Conservation (phyloP, 345 rosid genomes). For the Pseudoturritis turrita region DNA sequence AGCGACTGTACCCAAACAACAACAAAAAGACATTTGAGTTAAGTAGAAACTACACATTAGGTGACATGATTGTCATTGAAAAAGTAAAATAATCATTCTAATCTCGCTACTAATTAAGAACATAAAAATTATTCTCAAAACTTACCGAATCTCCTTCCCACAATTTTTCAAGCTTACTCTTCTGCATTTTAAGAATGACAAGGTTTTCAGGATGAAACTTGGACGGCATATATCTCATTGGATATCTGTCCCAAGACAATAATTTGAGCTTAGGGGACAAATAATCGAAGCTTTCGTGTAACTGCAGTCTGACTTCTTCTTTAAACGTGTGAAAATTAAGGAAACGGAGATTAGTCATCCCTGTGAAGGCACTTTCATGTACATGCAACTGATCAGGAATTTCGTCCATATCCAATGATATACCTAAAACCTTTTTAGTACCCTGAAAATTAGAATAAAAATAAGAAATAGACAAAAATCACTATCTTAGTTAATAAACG, state of each 20-base stretch:
- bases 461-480: background rate
- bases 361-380: background rate
- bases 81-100: too few relatives aligned
- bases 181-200: background rate
- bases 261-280: slow-evolving; percentile 5
- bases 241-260: background rate
- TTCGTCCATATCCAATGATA: background rate
- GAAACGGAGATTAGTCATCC: slow-evolving; percentile 18
- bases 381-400: background rate
- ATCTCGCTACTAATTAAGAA: too few relatives aligned
- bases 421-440: slow-evolving; percentile 9
- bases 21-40: too few relatives aligned
- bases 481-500: too few relatives aligned
- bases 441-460: background rate
- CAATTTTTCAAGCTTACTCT: background rate
- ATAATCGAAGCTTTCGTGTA: background rate
- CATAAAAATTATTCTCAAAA: background rate
- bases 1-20: too few relatives aligned
- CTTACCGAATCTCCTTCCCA: background rate
- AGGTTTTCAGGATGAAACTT: background rate
- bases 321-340: background rate
- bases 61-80: too few relatives aligned
- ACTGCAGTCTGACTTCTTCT: background rate
- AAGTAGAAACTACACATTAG: too few relatives aligned
- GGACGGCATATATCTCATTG: slow-evolving; percentile 14